Percentiles rank a stretch among this genome's conserved stretches.
These are phyloP conservation scores for Trametes cinnabarina DNA, from an alignment of 768 basidiomycete genomes.

Conservation along the genomic window DNA sequence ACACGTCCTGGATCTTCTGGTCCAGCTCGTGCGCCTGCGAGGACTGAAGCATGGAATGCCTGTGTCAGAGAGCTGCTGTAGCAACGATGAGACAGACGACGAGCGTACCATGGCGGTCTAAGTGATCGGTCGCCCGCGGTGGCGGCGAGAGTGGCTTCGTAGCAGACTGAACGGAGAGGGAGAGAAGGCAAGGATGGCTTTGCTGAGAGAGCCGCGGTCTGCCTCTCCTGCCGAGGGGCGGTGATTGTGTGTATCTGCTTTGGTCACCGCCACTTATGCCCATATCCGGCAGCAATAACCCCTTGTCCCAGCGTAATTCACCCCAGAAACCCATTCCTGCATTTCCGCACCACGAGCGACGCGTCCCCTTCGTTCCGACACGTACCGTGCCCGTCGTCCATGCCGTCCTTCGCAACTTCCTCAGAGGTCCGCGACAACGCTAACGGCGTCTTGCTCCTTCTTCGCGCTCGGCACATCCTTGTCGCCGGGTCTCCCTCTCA, in stretches of 20 bases:
- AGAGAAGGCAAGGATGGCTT: constrained; percentile 11
- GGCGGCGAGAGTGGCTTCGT: constrained; percentile 14
- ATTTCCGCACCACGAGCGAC: neutral
- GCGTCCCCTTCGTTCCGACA: neutral
- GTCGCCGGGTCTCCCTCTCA: constrained; percentile 34
- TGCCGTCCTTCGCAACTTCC: constrained; percentile 25
- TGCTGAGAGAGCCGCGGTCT: constrained; percentile 5
- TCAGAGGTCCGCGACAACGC: constrained; percentile 43
- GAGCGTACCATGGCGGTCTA: constrained; percentile 26
- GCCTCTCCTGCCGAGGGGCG: constrained; percentile 14
- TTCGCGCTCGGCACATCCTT: constrained; percentile 48
- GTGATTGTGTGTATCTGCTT: constrained; percentile 31
- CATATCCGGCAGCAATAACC: constrained; percentile 13
- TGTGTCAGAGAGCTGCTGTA: neutral
- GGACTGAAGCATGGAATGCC: constrained; percentile 9
- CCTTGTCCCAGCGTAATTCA: constrained; percentile 11
- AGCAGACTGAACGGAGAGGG: constrained; percentile 7
- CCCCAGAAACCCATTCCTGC: neutral
- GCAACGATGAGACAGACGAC: neutral
- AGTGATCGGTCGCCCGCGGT: constrained; percentile 16
- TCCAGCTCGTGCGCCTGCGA: constrained; percentile 60
- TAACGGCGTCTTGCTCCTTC: constrained; percentile 42
- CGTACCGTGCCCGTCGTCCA: neutral
- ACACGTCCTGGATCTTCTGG: constrained; percentile 91
- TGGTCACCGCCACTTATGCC: constrained; percentile 19